Conservation (phyloP, 2,329 filamentous ascomycete genomes). For the Aureobasidium pullulans region DNA sequence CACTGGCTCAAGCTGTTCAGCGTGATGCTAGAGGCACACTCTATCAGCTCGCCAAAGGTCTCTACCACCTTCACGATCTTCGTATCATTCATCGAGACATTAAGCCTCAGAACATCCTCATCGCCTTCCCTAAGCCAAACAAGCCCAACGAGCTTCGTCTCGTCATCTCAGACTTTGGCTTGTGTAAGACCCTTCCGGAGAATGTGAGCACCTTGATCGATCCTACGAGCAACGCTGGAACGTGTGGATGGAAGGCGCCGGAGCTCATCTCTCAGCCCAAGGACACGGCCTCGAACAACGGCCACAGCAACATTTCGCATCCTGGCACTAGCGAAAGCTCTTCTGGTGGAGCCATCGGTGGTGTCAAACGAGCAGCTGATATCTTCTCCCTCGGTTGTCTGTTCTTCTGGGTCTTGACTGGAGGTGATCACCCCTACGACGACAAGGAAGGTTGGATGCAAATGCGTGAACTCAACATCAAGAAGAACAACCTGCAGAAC, state of each 20-base stretch:
- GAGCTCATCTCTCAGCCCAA: conserved; percentile 66
- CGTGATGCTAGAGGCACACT: conserved; percentile 71
- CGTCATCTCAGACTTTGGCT: conserved; percentile 92
- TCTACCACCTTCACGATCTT: conserved; percentile 81
- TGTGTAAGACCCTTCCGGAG: conserved; percentile 94
- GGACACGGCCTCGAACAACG: conserved; percentile 36
- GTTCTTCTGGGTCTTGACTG: conserved; percentile 98
- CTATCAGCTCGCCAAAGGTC: conserved; percentile 81
- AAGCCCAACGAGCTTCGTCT: conserved; percentile 35
- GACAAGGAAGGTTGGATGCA: conserved; percentile 88
- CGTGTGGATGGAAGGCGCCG: conserved; percentile 91
- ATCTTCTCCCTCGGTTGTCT: conserved; percentile 95
- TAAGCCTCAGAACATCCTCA: conserved; percentile 95
- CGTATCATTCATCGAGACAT: conserved; percentile 95
- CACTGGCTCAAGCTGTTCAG: conserved; percentile 65
- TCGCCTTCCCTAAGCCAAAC: conserved; percentile 61
- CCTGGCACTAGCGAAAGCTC: conserved; percentile 57
- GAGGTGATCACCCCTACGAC: conserved; percentile 87
- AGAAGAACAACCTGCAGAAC: conserved; percentile 72
- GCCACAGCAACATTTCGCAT: conserved; percentile 34
- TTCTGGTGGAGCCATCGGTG: conserved; percentile 39
- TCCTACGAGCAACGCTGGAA: conserved; percentile 89
- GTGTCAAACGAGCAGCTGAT: conserved; percentile 91
- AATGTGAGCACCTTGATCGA: conserved; percentile 92
- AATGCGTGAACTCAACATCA: conserved; percentile 83